phyloP scores from a whole-genome alignment of 1,139 yeast species.

The Candida pseudocylindracea region DNA sequence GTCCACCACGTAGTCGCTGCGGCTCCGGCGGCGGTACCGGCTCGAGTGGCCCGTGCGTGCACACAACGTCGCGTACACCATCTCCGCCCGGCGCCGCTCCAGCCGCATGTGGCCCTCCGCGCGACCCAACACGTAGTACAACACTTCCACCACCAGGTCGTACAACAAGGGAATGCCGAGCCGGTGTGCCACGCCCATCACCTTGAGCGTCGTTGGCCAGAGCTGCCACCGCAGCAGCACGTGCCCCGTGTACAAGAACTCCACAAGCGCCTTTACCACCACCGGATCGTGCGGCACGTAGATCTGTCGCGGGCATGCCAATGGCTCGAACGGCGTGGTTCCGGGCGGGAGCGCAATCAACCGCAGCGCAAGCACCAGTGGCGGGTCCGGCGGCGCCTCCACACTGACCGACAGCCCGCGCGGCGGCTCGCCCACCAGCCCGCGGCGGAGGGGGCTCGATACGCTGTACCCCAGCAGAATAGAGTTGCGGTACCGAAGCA shows the following conservation, averaged over 20 bases:
- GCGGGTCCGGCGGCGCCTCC: too few species aligned
- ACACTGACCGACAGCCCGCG: too few species aligned
- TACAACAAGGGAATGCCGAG: slow-evolving; percentile 47
- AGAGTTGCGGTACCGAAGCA: too few species aligned
- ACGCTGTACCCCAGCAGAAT: too few species aligned
- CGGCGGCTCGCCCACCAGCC: too few species aligned
- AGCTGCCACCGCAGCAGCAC: slow-evolving; percentile 52
- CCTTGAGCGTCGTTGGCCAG: slow-evolving; percentile 43
- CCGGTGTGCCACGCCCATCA: slow-evolving; percentile 35
- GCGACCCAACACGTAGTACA: slow-evolving; percentile 45
- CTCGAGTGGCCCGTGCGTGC: slow-evolving; percentile 4
- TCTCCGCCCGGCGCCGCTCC: slow-evolving; percentile 14
- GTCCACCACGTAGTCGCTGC: too few species aligned
- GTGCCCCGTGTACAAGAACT: slow-evolving; percentile 59
- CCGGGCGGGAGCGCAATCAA: too few species aligned
- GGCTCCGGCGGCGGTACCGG: too few species aligned
- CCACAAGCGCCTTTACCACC: slow-evolving; percentile 43
- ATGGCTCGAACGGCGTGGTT: slow-evolving; percentile 20
- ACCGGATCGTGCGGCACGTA: slow-evolving; percentile 43
- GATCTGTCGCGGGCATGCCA: slow-evolving; percentile 40
- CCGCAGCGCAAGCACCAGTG: too few species aligned
- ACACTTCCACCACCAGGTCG: slow-evolving; percentile 42
- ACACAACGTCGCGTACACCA: slow-evolving; percentile 9
- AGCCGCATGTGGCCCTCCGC: slow-evolving; percentile 31
- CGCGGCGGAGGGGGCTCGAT: too few species aligned